Evolutionary conservation across 73 alveolate species (phyloP), one percentile per base, ranked within the genome.

Genomic region (Tetrahymena borealis): DNA sequence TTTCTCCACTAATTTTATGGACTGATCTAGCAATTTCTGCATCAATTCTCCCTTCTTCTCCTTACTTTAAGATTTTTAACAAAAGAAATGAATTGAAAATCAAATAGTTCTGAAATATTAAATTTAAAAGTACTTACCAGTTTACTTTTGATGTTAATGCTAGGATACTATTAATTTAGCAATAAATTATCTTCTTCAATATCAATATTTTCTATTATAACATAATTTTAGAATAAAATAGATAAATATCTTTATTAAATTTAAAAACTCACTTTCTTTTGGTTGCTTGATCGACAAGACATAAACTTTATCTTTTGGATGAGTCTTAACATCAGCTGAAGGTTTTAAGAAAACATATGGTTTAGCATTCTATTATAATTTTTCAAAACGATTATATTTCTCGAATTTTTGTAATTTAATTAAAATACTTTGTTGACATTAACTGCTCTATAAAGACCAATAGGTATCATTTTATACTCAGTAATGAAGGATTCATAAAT

Each of bases 341-440:
- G 99, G 99, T 79, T 97, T 94, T 31, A 97, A 93, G 93, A 95
- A 95, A 9, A 97, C 98, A 78, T 97, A 97, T 31, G 98, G 97
- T 79, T 97, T 97, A 33, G n/a, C 92, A 78, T 93, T 91, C 40
- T 78, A 78, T 79, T 92, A 94, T 40, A 78, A 35, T 33, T 90
- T 91, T 79, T 91, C 2, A 41, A 12, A 20, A 60, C n/a, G 0
- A n/a, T n/a, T n/a, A n/a, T n/a, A n/a, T n/a, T n/a, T n/a, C n/a
- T n/a, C n/a, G 90, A 20, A 18, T 32, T 42, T 60, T 18, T 60
- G 10, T 13, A 16, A 0, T 24, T 24, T 15, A 60, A n/a, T 60
- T 60, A 2, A 60, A 24, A 15, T 60, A 60, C 85, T 60, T 60
- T 60, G 13, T 60, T 60, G 33, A 35, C 85, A 60, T 60, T 60